These are phyloP conservation scores for Scleromitrula shiraiana DNA, from an alignment of 2,329 filamentous ascomycete species.

Conservation along the genomic window DNA sequence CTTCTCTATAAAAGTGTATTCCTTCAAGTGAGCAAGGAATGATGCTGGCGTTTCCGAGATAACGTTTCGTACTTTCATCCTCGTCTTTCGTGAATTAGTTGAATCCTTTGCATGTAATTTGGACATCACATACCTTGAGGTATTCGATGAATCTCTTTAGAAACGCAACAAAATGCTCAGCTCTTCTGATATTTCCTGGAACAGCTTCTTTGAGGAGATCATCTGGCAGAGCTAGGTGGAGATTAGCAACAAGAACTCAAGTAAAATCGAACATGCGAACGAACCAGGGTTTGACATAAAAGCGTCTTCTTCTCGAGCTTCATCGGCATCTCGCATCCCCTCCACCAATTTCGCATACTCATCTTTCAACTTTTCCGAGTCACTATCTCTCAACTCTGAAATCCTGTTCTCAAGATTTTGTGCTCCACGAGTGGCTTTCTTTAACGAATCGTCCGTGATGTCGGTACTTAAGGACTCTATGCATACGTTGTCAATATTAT, in stretches of 20 bases:
- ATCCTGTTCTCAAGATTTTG: slow-evolving; percentile 88
- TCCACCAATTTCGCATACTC: slow-evolving; percentile 96
- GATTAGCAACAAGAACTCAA: slow-evolving; percentile 9
- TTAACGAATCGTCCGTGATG: slow-evolving; percentile 86
- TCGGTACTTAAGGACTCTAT: slow-evolving; percentile 97
- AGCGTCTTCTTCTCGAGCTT: slow-evolving; percentile 84
- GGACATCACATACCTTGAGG: slow-evolving; percentile 50
- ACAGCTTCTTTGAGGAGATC: slow-evolving; percentile 93
- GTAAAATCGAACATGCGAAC: background rate
- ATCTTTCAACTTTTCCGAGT: slow-evolving; percentile 86
- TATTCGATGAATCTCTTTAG: slow-evolving; percentile 97
- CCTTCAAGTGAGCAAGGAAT: slow-evolving; percentile 85
- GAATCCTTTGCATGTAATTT: background rate
- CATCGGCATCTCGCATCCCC: slow-evolving; percentile 78
- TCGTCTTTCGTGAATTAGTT: slow-evolving; percentile 49
- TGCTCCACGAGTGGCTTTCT: slow-evolving; percentile 84
- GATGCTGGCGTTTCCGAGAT: slow-evolving; percentile 95
- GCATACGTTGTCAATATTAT: slow-evolving; percentile 99
- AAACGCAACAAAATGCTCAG: slow-evolving; percentile 93
- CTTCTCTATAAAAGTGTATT: slow-evolving; percentile 95
- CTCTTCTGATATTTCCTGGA: slow-evolving; percentile 89
- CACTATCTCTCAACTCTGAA: slow-evolving; percentile 88
- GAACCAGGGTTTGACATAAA: slow-evolving; percentile 85
- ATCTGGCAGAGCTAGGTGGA: slow-evolving; percentile 64
- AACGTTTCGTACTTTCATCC: slow-evolving; percentile 96